A percentile compares a stretch with the other conserved stretches of the same genome.
Conservation (phyloP, 306 rosid genomes). For the Cicer chorassanicum region DNA sequence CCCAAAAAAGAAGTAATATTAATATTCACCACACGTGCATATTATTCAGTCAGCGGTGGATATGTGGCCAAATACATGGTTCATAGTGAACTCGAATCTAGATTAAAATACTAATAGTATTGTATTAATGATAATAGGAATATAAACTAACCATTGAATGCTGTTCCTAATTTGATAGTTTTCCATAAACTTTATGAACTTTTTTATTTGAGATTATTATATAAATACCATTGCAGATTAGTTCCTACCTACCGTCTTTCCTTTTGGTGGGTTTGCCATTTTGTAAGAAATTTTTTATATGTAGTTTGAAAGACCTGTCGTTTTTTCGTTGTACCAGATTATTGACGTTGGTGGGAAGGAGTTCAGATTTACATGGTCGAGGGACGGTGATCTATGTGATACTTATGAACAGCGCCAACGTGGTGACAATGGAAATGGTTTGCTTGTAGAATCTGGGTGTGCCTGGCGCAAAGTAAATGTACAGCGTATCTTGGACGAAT, state of each 20-base stretch:
- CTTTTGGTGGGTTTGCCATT: not conserved
- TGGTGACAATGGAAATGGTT: conserved; percentile 82
- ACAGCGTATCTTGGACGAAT: conserved; percentile 89
- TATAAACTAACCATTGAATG: not conserved
- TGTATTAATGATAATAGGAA: conserved; percentile 14
- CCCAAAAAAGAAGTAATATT: conserved; percentile 13
- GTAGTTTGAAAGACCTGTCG: conserved; percentile 34
- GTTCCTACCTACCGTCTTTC: conserved; percentile 14
- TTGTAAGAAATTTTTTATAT: conserved; percentile 30
- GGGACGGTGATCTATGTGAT: conserved; percentile 88
- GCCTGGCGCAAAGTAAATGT: conserved; percentile 97
- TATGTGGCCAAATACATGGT: not conserved
- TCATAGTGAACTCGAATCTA: conserved; percentile 12
- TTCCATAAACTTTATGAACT: conserved; percentile 14
- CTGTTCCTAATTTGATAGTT: conserved; percentile 36
- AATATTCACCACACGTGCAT: conserved; percentile 23
- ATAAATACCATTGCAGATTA: conserved; percentile 7
- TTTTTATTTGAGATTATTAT: conserved; percentile 21
- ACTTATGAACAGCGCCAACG: conserved; percentile 79
- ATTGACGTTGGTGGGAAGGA: conserved; percentile 95
- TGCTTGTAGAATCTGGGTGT: conserved; percentile 87
- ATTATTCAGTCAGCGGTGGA: conserved; percentile 3
- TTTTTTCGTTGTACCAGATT: conserved; percentile 60
- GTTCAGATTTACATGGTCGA: conserved; percentile 86
- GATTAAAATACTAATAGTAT: not conserved